Evolutionary conservation across 768 basidiomycete species (phyloP), one percentile per base, ranked within the genome.

Genomic region (Boletus rex-veris): DNA sequence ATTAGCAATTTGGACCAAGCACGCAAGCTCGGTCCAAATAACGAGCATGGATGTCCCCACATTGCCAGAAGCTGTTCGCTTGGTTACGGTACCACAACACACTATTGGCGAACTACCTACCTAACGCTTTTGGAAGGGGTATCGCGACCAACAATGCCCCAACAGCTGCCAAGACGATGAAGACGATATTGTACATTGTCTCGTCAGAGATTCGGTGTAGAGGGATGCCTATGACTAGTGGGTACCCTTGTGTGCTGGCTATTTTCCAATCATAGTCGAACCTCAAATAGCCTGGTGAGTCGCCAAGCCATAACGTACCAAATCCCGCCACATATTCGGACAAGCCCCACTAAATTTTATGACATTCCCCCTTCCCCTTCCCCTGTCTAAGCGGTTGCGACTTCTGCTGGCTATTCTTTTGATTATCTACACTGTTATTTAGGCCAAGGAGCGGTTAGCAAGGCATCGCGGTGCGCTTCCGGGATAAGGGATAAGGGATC

Each of bases 41-140:
- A 76, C 71, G 50, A 70, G 56, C 24, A 62, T 55, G 19, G 71
- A 61, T 9, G 71, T 74, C 15, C 71, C 73, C 21, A 68, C 55
- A 48, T 77, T 71, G 12, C 60, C 53, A 26, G 63, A 57, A 19
- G 52, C 62, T 63, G 37, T 24, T 30, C 3, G 31, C 26, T 19
- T 42, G 28, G 42, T 63, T 6, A 49, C 24, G 18, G 8, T 7
- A 5, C 48, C 11, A 18, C 7, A 24, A 24, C 10, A 11, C 7
- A 4, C 14, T n/a, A 19, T 12, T 3, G 7, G 38, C 0, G 19
- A 44, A 46, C 14, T 3, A 44, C 54, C 4, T 81, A 78, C 85
- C 76, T 45, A 84, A 70, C 58, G 85, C 82, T 74, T 76, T 81
- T 5, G 78, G 75, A 6, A 80, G 60, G 4, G 84, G 81, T 10